Evolutionary conservation across 352 stramenopile species (phyloP).

Genomic region (Globisporangium irregulare): DNA sequence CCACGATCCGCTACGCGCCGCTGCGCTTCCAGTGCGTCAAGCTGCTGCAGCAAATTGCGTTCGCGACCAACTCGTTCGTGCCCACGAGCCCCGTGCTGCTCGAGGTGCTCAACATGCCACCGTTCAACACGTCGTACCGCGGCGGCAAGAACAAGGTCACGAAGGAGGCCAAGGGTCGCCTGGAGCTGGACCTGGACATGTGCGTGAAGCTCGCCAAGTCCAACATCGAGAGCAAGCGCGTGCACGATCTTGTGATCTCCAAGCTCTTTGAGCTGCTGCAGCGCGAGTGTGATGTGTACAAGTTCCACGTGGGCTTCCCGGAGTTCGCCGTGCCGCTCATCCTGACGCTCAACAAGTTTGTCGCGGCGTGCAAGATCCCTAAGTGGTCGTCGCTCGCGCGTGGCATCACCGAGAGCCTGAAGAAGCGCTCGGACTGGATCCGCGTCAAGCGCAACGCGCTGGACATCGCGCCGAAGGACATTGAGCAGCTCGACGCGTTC

Average conservation of each 20-base stretch:
- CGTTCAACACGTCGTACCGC: slow-evolving; percentile 87
- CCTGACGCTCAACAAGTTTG: slow-evolving; percentile 89
- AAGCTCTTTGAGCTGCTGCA: slow-evolving; percentile 93
- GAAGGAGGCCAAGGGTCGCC: slow-evolving; percentile 34
- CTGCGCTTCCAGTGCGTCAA: slow-evolving; percentile 97
- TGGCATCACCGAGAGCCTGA: slow-evolving; percentile 62
- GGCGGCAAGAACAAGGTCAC: slow-evolving; percentile 36
- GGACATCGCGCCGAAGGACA: slow-evolving; percentile 83
- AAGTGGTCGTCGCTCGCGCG: slow-evolving; percentile 78
- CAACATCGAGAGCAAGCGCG: slow-evolving; percentile 73
- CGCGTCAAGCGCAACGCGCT: slow-evolving; percentile 90
- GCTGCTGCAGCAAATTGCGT: slow-evolving; percentile 95
- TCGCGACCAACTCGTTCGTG: slow-evolving; percentile 94
- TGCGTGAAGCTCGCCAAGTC: slow-evolving; percentile 93
- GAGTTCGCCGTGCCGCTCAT: slow-evolving; percentile 91
- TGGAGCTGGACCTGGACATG: slow-evolving; percentile 72
- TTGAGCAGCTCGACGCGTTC: slow-evolving; percentile 86
- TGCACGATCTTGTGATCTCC: slow-evolving; percentile 91
- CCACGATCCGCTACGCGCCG: slow-evolving; percentile 83
- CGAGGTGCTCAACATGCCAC: slow-evolving; percentile 91
- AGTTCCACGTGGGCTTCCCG: slow-evolving; percentile 94
- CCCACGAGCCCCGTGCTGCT: slow-evolving; percentile 93
- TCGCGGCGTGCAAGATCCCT: slow-evolving; percentile 67
- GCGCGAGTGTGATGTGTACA: slow-evolving; percentile 94
- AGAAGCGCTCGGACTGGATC: slow-evolving; percentile 79